A percentile compares a stretch with the other conserved stretches of the same genome.
Conservation (phyloP, 306 rosid genomes). For the Dalbergia cultrata region DNA sequence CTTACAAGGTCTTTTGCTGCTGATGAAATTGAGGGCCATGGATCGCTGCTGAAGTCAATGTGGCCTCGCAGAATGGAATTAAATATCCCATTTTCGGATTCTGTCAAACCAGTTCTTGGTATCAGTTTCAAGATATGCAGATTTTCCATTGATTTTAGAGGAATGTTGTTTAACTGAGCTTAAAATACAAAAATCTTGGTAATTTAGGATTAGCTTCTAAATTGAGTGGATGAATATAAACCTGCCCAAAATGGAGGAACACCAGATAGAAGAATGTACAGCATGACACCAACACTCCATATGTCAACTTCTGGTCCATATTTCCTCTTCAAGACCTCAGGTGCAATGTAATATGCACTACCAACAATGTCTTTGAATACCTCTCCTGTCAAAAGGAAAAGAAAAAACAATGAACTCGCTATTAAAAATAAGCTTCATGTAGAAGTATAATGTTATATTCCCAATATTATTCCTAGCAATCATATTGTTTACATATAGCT, state of each 20-base stretch:
- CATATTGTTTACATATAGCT: background rate
- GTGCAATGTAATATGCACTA: conserved; percentile 95
- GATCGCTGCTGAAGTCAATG: conserved; percentile 84
- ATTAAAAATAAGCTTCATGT: conserved; percentile 12
- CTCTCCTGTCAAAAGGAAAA: conserved; percentile 65
- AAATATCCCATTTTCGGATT: conserved; percentile 96
- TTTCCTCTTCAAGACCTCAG: conserved; percentile 90
- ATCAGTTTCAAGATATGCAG: conserved; percentile 35
- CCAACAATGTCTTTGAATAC: conserved; percentile 89
- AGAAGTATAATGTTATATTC: background rate
- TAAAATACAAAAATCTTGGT: background rate
- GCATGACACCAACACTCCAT: conserved; percentile 98
- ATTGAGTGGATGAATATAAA: conserved; percentile 10
- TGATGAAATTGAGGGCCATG: conserved; percentile 91
- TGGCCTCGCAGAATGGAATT: conserved; percentile 84
- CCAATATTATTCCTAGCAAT: background rate
- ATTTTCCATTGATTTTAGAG: background rate
- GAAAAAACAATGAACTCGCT: background rate
- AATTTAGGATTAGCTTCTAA: background rate
- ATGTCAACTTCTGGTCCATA: conserved; percentile 98
- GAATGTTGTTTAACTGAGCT: background rate
- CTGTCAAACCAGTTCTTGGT: conserved; percentile 55
- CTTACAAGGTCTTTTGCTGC: conserved; percentile 94
- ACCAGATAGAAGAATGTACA: conserved; percentile 88
- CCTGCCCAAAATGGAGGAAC: conserved; percentile 99